Base-by-base conservation (phyloP, 345 rosid species). In the Rhizophora mangle region DNA sequence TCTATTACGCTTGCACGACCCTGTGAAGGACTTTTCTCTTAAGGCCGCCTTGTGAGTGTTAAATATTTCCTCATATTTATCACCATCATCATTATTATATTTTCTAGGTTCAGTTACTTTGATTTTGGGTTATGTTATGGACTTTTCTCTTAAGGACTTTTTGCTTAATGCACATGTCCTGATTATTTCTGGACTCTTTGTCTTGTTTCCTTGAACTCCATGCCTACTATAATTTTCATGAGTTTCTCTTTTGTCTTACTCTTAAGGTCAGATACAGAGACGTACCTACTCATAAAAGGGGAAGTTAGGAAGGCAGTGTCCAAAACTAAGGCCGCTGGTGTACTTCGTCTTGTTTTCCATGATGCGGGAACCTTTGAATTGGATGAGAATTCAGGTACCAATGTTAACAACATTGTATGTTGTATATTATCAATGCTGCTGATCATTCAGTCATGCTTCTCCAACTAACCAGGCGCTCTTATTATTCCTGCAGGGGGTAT, bases 331-430 rank as follows among this genome's bases (percentile, higher is more conserved):
- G 97, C 98, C 68, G 90, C 97, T 31, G 97, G 97, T 57, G 88
- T 94, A 67, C 98, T 94, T 82, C 97, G 98, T 71, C 86, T 91
- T 66, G 97, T 84, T 61, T 94, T 94, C 82, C 98, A 91, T 82
- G 98, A 94, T 74, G 98, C 95, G n/a, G 98, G 96, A 76, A 91
- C 98, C 60, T 94, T 83, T 74, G 95, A 88, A 29, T 62, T 80
- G 56, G 75, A 75, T 69, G 83, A 74, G 49, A 74, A 79, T 60
- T 79, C 90, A 65, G 98, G 98, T 90, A 63, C 4, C 37, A 65
- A 24, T 65, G 56, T 51, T 68, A 6, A 20, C 3, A 39, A 39
- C 16, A 0, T 10, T 55, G 2, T 22, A 21, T 24, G 29, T 21
- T 10, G 19, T 11, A 13, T 24, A 24, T 51, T 47, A 24, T 15